Conservation (phyloP, 2,329 filamentous ascomycete genomes). For the Helotiales sp. region DNA sequence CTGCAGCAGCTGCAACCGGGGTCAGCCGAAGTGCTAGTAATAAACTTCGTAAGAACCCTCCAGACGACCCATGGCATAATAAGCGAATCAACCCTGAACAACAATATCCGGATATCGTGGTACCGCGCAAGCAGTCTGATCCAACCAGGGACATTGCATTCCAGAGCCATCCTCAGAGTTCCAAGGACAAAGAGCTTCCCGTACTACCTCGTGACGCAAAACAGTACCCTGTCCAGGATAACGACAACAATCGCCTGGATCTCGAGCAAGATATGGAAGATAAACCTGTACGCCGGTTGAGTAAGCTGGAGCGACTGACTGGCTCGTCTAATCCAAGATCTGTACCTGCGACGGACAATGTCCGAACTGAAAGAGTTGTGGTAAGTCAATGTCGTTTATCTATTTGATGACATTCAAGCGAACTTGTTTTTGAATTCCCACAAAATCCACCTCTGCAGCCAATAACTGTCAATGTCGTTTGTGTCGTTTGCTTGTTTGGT, state of each 20-base stretch:
- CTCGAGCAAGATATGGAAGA: constrained; percentile 26
- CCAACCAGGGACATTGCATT: constrained; percentile 30
- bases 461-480: too few relatives aligned
- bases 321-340: constrained; percentile 29
- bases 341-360: constrained; percentile 24
- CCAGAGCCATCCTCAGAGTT: constrained; percentile 27
- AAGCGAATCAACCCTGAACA: constrained; percentile 52
- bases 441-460: too few relatives aligned
- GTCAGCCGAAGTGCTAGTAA: constrained; percentile 58
- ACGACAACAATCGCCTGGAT: constrained; percentile 18
- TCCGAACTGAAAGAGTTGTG: constrained; percentile 31
- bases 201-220: constrained; percentile 20
- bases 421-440: neutral
- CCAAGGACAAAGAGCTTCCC: constrained; percentile 34
- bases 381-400: constrained; percentile 12
- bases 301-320: constrained; percentile 41
- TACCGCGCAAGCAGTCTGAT: constrained; percentile 35
- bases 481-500: neutral
- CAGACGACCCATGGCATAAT: constrained; percentile 55
- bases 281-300: constrained; percentile 37
- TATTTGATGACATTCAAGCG: neutral
- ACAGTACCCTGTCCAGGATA: constrained; percentile 9
- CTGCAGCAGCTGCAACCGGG: constrained; percentile 38
- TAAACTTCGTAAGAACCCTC: constrained; percentile 62
- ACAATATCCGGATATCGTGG: constrained; percentile 42